Base-by-base conservation (phyloP, 176 grass and related monocot species). In the Triticum urartu region DNA sequence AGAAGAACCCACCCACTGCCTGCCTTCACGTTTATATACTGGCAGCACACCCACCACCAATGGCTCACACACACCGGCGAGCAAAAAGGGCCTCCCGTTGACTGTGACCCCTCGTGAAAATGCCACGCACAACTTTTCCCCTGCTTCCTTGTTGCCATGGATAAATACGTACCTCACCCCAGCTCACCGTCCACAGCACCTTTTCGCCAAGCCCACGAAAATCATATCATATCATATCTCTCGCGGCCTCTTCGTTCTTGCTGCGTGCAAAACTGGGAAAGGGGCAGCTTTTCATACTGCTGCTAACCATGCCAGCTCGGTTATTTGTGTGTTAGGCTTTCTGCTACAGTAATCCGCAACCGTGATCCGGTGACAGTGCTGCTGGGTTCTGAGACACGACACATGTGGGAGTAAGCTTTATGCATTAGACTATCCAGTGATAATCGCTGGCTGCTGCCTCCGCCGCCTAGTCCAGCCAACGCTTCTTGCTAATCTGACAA, bases 81-180 rank as follows among this genome's bases (percentile, higher is more conserved):
- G 72, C 72, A 71, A 88, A 91, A 89, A 68, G 82, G 82, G 83
- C 50, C 15, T 54, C 50, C 50, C 83, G 89, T 92, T 90, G 88
- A 92, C 93, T 81, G 89, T 83, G 82, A 76, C 72, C 86, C 84
- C 80, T 86, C 81, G 81, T 78, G 81, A 80, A 94, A 93, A 90
- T 77, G 91, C 52, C 86, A 77, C 85, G 69, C 38, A 5, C 52
- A 68, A 75, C 85, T 90, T 94, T 94, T 52, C 62, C 58, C 35
- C 75, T 81, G 85, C 4, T 62, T 87, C 76, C 77, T 81, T 79
- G 40, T 39, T 64, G 50, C 47, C 34, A 70, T 50, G 68, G 78
- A 54, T 40, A 80, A 56, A 85, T 77, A 83, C 50, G 36, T 35
- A 35, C 39, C 81, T 76, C 84, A 81, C 18, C 52, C 9, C 72